phyloP scores from a whole-genome alignment of 2,329 filamentous ascomycete species.

The Botryosphaeria dothidea region DNA sequence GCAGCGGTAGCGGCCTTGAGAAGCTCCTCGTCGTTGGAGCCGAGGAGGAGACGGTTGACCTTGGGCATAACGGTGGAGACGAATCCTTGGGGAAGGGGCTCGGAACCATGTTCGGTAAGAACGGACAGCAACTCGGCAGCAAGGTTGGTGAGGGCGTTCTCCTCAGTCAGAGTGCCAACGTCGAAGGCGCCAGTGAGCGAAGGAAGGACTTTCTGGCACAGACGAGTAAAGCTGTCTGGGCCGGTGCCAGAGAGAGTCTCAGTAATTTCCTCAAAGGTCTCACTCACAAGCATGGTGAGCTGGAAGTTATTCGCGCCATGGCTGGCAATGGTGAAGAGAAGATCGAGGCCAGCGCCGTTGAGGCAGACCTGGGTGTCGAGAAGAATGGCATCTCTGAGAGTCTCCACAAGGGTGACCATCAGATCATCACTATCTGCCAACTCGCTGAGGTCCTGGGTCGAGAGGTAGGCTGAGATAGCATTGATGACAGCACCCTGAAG shows the following conservation, averaged over 20 bases:
- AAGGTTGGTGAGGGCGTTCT: slow-evolving; percentile 81
- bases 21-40: slow-evolving; percentile 82
- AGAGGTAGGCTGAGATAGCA: slow-evolving; percentile 71
- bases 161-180: slow-evolving; percentile 79
- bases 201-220: slow-evolving; percentile 85
- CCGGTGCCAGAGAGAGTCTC: slow-evolving; percentile 64
- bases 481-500: slow-evolving; percentile 63
- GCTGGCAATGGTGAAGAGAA: slow-evolving; percentile 86
- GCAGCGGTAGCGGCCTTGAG: slow-evolving; percentile 83
- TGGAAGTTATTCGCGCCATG: slow-evolving; percentile 90
- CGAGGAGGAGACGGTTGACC: slow-evolving; percentile 77
- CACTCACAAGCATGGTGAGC: slow-evolving; percentile 80
- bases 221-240: slow-evolving; percentile 68
- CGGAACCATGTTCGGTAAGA: slow-evolving; percentile 77
- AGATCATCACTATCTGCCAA: slow-evolving; percentile 89
- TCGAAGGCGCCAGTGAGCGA: slow-evolving; percentile 88
- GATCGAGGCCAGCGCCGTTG: slow-evolving; percentile 73
- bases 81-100: slow-evolving; percentile 84
- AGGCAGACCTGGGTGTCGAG: slow-evolving; percentile 76
- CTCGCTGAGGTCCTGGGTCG: slow-evolving; percentile 77
- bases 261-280: slow-evolving; percentile 89
- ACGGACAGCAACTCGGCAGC: slow-evolving; percentile 82
- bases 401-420: slow-evolving; percentile 85
- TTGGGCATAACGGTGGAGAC: slow-evolving; percentile 85
- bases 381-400: slow-evolving; percentile 78